Percentiles rank a stretch among this genome's conserved stretches.
Evolutionary conservation across 2,329 filamentous ascomycete species (phyloP).

Genomic region (Fusarium xyrophilum): DNA sequence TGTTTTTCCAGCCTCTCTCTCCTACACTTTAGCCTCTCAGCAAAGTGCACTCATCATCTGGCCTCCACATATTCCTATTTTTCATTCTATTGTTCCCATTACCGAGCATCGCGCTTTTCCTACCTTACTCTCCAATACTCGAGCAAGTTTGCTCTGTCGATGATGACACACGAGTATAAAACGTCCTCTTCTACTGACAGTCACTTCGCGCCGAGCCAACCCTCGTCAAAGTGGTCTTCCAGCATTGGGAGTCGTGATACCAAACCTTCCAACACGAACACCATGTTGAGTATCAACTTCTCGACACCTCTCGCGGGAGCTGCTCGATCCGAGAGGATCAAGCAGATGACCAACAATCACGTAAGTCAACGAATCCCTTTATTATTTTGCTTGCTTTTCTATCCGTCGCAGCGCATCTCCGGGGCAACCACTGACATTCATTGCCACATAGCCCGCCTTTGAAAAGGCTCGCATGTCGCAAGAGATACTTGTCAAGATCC

Average conservation of each 20-base stretch:
- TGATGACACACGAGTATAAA: conserved; percentile 20
- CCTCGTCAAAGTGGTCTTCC: conserved; percentile 29
- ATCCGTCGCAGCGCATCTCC: neutral
- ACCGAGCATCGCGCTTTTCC: neutral
- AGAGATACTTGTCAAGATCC: conserved; percentile 48
- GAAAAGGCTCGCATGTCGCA: conserved; percentile 46
- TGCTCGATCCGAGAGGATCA: conserved; percentile 47
- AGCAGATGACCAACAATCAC: conserved; percentile 50
- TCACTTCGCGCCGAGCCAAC: conserved; percentile 11
- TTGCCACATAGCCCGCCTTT: conserved; percentile 44
- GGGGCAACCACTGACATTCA: neutral
- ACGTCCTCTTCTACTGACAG: conserved; percentile 10
- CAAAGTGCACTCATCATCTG: neutral
- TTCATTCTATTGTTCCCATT: neutral
- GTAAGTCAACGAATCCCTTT: conserved; percentile 38
- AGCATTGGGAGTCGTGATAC: conserved; percentile 23
- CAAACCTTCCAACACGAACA: conserved; percentile 25
- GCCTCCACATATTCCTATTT: neutral
- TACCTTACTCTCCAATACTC: neutral
- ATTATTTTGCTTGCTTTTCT: neutral
- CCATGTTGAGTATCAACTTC: conserved; percentile 51
- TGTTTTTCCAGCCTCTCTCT: conserved; percentile 6
- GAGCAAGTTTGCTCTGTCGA: conserved; percentile 1
- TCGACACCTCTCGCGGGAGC: conserved; percentile 49
- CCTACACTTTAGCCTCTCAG: conserved; percentile 8